Percentiles rank a stretch among this genome's conserved stretches.
phyloP scores from a whole-genome alignment of 495 filamentous ascomycete genomes.

The Penicillium macrosclerotiorum region DNA sequence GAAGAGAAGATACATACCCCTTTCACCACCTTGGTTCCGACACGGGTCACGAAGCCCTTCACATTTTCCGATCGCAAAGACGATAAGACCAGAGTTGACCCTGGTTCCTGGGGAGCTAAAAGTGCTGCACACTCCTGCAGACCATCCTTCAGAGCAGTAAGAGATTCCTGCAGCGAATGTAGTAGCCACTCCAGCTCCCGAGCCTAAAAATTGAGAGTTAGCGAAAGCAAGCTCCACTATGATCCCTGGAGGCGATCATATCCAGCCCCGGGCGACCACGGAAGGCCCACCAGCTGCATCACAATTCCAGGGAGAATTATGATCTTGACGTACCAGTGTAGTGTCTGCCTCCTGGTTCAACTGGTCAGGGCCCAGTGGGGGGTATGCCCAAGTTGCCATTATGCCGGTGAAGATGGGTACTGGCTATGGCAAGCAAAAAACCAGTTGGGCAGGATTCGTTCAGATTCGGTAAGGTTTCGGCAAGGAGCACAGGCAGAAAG shows the following conservation, averaged over 20 bases:
- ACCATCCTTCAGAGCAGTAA: slow-evolving; percentile 74
- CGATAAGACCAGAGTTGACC: slow-evolving; percentile 82
- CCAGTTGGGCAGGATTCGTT: slow-evolving; percentile 1
- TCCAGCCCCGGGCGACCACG: slow-evolving; percentile 23
- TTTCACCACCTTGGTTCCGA: slow-evolving; percentile 73
- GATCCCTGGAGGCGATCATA: slow-evolving; percentile 11
- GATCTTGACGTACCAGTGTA: slow-evolving; percentile 55
- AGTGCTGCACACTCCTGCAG: slow-evolving; percentile 85
- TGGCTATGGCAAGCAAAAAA: not conserved
- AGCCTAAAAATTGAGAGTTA: slow-evolving; percentile 44
- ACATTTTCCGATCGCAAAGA: slow-evolving; percentile 85
- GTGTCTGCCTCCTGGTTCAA: slow-evolving; percentile 66
- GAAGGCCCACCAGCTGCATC: slow-evolving; percentile 8
- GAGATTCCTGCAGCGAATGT: slow-evolving; percentile 69
- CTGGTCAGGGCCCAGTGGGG: slow-evolving; percentile 62
- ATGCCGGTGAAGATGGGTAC: slow-evolving; percentile 6
- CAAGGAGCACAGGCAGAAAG: slow-evolving; percentile 16
- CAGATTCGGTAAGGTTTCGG: slow-evolving; percentile 1
- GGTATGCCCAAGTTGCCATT: slow-evolving; percentile 79
- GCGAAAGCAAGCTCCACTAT: slow-evolving; percentile 27
- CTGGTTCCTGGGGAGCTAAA: slow-evolving; percentile 76
- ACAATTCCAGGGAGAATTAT: not conserved
- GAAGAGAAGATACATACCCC: too few species aligned
- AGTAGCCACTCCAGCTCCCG: slow-evolving; percentile 89
- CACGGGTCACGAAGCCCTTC: slow-evolving; percentile 85